These are phyloP conservation scores for Geoglossum cookeanum DNA, from an alignment of 2,329 filamentous ascomycete genomes.

Conservation along the genomic window DNA sequence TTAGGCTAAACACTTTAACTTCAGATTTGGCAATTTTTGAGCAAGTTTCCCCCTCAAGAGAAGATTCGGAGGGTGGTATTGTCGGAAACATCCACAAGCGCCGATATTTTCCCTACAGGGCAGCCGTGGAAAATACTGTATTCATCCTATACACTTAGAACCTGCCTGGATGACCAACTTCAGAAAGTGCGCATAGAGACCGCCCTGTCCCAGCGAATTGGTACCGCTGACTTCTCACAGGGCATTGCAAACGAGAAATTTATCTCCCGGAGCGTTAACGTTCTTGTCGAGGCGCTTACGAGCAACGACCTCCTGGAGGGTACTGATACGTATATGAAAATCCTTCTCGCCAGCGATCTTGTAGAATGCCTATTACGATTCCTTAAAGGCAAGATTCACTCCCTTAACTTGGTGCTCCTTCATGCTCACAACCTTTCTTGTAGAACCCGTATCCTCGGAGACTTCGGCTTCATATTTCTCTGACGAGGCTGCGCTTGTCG, in stretches of 20 bases:
- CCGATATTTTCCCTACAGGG: slow-evolving; percentile 45
- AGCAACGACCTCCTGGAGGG: slow-evolving; percentile 34
- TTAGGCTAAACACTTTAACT: not conserved
- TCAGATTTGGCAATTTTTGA: slow-evolving; percentile 52
- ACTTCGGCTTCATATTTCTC: slow-evolving; percentile 15
- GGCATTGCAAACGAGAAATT: slow-evolving; percentile 3
- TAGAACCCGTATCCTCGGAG: slow-evolving; percentile 12
- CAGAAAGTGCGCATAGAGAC: slow-evolving; percentile 2
- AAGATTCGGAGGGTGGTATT: slow-evolving; percentile 38
- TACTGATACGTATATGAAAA: slow-evolving; percentile 25
- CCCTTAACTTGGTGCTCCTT: not conserved
- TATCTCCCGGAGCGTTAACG: slow-evolving; percentile 23
- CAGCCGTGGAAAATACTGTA: slow-evolving; percentile 59
- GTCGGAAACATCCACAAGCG: slow-evolving; percentile 23
- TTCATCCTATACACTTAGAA: slow-evolving; percentile 45
- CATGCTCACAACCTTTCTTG: slow-evolving; percentile 8
- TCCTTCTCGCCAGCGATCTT: slow-evolving; percentile 33
- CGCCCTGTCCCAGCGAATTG: not conserved
- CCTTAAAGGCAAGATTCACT: slow-evolving; percentile 28
- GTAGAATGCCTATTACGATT: slow-evolving; percentile 37
- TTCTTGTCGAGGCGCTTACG: slow-evolving; percentile 42
- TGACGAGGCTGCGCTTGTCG: slow-evolving; percentile 20
- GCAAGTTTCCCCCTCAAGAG: slow-evolving; percentile 48
- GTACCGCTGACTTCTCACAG: slow-evolving; percentile 3
- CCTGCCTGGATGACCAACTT: slow-evolving; percentile 31